Conservation (phyloP, 148 eudicot genomes). For the Tetragonia tetragonoides region DNA sequence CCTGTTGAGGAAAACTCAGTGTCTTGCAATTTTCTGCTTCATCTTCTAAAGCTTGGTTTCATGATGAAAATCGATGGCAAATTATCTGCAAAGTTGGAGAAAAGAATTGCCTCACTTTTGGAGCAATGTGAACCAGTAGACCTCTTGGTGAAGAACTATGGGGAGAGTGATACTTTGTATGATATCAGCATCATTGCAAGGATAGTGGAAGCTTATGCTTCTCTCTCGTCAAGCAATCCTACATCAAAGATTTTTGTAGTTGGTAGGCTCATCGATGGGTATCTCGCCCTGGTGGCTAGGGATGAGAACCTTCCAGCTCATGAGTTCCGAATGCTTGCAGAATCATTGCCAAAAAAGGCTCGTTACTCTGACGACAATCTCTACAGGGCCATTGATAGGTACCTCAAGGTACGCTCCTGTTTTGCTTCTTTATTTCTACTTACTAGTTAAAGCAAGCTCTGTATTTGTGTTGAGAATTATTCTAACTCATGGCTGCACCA, state of each 20-base stretch:
- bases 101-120: constrained; percentile 32
- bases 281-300: constrained; percentile 37
- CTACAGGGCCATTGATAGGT: constrained; percentile 47
- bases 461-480: no score
- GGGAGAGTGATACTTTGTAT: constrained; percentile 31
- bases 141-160: constrained; percentile 41
- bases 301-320: constrained; percentile 34
- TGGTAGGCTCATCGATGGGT: constrained; percentile 49
- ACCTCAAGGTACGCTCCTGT: constrained; percentile 42
- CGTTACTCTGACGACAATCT: constrained; percentile 44
- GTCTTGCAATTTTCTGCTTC: constrained; percentile 41
- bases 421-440: no score
- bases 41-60: constrained; percentile 40
- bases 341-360: constrained; percentile 42
- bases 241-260: constrained; percentile 28
- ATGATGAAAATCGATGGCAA: constrained; percentile 32
- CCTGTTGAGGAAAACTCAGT: constrained; percentile 44
- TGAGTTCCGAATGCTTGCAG: constrained; percentile 35
- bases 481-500: background rate
- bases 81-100: constrained; percentile 27
- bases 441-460: no score
- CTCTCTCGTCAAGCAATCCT: constrained; percentile 13
- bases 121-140: constrained; percentile 35
- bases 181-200: constrained; percentile 36
- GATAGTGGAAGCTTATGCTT: constrained; percentile 41